Percentiles rank a stretch among this genome's conserved stretches.
phyloP scores from a whole-genome alignment of 2,329 filamentous ascomycete genomes.

The Fusarium temperatum region DNA sequence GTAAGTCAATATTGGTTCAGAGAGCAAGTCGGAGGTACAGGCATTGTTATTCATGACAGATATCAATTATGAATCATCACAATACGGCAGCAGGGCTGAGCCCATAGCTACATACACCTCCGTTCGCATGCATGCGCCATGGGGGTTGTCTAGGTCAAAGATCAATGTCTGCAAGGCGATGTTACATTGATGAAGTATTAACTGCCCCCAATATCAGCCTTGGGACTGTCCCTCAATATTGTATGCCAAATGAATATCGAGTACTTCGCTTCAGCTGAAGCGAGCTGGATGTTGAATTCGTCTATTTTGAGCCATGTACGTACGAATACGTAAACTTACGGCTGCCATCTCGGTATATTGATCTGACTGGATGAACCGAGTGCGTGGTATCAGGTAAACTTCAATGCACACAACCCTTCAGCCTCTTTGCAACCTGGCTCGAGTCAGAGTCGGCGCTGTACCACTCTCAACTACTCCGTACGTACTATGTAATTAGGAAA shows the following conservation, averaged over 20 bases:
- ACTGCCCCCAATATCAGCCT: background rate
- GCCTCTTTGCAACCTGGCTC: background rate
- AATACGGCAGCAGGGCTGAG: background rate
- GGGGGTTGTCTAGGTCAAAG: background rate
- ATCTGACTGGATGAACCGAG: background rate
- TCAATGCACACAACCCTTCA: background rate
- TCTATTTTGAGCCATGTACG: background rate
- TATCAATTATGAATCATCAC: background rate
- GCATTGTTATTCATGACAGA: background rate
- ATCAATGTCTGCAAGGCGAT: background rate
- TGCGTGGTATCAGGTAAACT: background rate
- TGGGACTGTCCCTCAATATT: background rate
- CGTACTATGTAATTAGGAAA: background rate
- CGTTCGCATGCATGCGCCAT: background rate
- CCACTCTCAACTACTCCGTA: background rate
- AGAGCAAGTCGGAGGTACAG: background rate
- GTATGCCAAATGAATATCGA: background rate
- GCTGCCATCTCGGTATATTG: background rate
- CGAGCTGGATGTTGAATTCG: background rate
- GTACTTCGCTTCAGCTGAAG: background rate
- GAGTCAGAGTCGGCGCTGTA: slow-evolving; percentile 5
- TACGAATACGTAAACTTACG: background rate
- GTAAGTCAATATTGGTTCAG: background rate
- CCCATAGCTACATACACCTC: background rate
- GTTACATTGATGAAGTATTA: background rate